Evolutionary conservation across 2,329 filamentous ascomycete species (phyloP).

Genomic region (Epichloe coenophiala): DNA sequence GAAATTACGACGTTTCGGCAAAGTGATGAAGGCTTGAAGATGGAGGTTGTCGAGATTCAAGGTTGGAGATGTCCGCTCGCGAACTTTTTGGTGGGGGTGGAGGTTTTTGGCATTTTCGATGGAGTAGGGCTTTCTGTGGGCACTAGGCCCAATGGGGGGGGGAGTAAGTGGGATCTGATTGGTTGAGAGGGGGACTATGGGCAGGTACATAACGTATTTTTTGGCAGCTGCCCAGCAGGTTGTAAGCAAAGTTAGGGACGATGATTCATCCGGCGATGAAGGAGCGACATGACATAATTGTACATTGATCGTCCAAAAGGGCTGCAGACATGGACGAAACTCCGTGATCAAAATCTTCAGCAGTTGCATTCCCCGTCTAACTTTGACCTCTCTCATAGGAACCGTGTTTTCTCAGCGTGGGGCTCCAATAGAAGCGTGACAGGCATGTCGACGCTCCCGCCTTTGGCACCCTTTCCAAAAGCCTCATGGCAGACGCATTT

Average conservation of each 20-base stretch:
- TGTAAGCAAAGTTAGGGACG: background rate
- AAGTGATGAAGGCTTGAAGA: slow-evolving; percentile 54
- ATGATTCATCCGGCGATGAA: slow-evolving; percentile 10
- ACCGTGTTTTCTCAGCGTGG: too few relatives aligned
- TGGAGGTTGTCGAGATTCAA: background rate
- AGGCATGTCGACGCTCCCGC: slow-evolving; percentile 28
- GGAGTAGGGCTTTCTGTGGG: slow-evolving; percentile 10
- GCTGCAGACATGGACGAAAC: background rate
- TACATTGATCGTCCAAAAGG: background rate
- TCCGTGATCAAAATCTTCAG: background rate
- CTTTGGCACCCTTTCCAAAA: slow-evolving; percentile 66
- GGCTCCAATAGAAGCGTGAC: slow-evolving; percentile 15
- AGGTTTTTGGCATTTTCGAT: background rate
- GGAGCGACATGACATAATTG: background rate
- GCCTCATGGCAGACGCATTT: slow-evolving; percentile 53
- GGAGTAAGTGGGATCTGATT: slow-evolving; percentile 5
- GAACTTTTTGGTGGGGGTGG: slow-evolving; percentile 9
- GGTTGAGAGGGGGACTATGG: background rate
- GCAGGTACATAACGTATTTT: slow-evolving; percentile 6
- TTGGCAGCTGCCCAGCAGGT: background rate
- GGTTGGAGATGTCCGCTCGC: background rate
- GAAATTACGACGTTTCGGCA: slow-evolving; percentile 48
- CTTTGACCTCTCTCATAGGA: background rate
- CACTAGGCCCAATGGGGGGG: slow-evolving; percentile 6
- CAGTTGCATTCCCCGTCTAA: background rate